Evolutionary conservation across 2,329 filamentous ascomycete genomes (phyloP).

Genomic region (Colletotrichum brevisporum): DNA sequence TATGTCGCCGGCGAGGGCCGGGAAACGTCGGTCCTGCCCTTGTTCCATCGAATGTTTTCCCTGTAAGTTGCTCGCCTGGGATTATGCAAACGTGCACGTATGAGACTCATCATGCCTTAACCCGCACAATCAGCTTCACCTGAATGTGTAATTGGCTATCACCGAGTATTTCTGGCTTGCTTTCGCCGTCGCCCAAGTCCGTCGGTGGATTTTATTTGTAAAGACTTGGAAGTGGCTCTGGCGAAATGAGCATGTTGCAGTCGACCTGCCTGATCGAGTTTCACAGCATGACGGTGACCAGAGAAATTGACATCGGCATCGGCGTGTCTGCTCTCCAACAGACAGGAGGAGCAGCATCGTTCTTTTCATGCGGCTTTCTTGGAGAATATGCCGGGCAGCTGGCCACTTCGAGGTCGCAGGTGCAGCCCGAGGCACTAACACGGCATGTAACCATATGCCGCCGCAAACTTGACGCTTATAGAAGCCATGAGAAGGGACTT

Average conservation of each 20-base stretch:
- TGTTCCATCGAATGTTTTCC: slow-evolving; percentile 31
- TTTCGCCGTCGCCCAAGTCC: not conserved
- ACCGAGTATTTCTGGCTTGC: not conserved
- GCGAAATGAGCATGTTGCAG: slow-evolving; percentile 1
- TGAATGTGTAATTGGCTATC: slow-evolving; percentile 4
- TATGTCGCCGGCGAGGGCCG: not conserved
- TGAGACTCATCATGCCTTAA: slow-evolving; percentile 5
- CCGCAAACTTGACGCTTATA: slow-evolving; percentile 15
- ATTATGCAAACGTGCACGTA: slow-evolving; percentile 20
- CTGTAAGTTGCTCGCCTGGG: slow-evolving; percentile 7
- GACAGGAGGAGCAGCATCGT: not conserved
- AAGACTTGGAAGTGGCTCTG: not conserved
- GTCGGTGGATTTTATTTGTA: not conserved
- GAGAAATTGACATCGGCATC: slow-evolving; percentile 4
- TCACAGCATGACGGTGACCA: not conserved
- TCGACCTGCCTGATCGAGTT: slow-evolving; percentile 19
- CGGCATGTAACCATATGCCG: slow-evolving; percentile 38
- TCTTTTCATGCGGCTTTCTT: slow-evolving; percentile 1
- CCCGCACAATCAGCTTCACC: not conserved
- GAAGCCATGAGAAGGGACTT: not conserved
- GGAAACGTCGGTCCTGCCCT: not conserved
- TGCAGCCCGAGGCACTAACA: slow-evolving; percentile 31
- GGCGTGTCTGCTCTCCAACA: not conserved
- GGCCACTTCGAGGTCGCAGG: slow-evolving; percentile 30
- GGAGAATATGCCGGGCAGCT: slow-evolving; percentile 26